Percentiles rank a stretch among this genome's conserved stretches.
These are phyloP conservation scores for Pleurotus salmoneostramineus DNA, from an alignment of 768 basidiomycete genomes.

Conservation along the genomic window DNA sequence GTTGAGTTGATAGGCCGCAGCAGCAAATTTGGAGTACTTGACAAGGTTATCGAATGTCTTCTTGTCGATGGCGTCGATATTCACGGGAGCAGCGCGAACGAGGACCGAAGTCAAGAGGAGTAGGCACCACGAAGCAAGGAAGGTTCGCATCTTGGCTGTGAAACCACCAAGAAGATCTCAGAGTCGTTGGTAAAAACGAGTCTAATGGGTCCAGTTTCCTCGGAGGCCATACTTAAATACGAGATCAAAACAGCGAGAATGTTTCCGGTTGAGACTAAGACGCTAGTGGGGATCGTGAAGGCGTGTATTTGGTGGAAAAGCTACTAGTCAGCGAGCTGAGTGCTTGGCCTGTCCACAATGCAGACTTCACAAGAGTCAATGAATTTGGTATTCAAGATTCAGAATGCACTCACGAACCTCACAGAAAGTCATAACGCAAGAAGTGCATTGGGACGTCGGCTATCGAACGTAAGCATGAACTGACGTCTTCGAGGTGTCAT, in stretches of 20 bases:
- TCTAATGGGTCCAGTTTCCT: neutral
- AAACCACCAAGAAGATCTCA: constrained; percentile 1
- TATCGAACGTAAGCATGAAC: no score
- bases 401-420: no score
- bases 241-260: neutral
- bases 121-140: constrained; percentile 3
- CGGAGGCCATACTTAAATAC: neutral
- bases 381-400: no score
- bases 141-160: constrained; percentile 2
- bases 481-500: no score
- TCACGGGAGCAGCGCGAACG: neutral
- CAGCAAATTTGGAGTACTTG: constrained; percentile 5
- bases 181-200: neutral
- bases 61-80: constrained; percentile 1
- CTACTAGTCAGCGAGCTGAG: no score
- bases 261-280: neutral
- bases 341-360: no score
- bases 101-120: neutral
- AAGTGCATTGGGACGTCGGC: no score
- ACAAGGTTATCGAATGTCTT: neutral
- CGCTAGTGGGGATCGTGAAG: neutral
- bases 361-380: no score
- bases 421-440: no score
- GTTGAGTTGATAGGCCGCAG: constrained; percentile 1
- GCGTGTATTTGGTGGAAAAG: no score